Percentiles rank a stretch among this genome's conserved stretches.
These are phyloP conservation scores for Xylaria sp. DNA, from an alignment of 2,329 filamentous ascomycete genomes.

Conservation along the genomic window DNA sequence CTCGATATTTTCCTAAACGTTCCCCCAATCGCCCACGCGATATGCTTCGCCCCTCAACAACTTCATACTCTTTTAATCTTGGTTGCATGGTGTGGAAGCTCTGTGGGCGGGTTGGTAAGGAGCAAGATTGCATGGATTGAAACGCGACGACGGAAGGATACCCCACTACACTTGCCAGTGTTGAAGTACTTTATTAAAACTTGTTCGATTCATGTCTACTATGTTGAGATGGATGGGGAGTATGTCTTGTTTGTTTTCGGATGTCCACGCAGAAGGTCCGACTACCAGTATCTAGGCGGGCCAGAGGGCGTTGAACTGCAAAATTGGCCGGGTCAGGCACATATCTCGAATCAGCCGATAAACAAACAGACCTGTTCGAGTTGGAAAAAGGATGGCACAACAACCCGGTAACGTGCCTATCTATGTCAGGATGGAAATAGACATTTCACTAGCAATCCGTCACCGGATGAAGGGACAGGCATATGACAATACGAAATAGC, in stretches of 20 bases:
- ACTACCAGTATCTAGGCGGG: slow-evolving; percentile 32
- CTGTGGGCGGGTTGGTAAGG: slow-evolving; percentile 32
- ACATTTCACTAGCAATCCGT: slow-evolving; percentile 48
- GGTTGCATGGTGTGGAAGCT: slow-evolving; percentile 36
- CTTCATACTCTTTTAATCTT: slow-evolving; percentile 31
- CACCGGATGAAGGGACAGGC: slow-evolving; percentile 46
- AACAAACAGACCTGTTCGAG: slow-evolving; percentile 31
- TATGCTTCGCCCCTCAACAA: slow-evolving; percentile 34
- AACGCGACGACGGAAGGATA: slow-evolving; percentile 44
- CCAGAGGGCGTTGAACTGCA: slow-evolving; percentile 32
- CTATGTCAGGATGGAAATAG: slow-evolving; percentile 46
- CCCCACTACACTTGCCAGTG: slow-evolving; percentile 41
- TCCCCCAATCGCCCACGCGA: slow-evolving; percentile 44
- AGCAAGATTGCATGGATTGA: slow-evolving; percentile 44
- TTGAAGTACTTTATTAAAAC: slow-evolving; percentile 31
- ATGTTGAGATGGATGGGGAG: slow-evolving; percentile 34
- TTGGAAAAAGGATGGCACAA: slow-evolving; percentile 35
- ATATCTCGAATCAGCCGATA: slow-evolving; percentile 24
- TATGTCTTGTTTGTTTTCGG: slow-evolving; percentile 24
- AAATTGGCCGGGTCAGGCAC: slow-evolving; percentile 30
- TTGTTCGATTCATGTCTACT: slow-evolving; percentile 39
- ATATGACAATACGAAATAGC: slow-evolving; percentile 33
- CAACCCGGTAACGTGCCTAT: slow-evolving; percentile 30
- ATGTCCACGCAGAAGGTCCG: slow-evolving; percentile 36
- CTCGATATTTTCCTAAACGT: slow-evolving; percentile 42